Base-by-base conservation (phyloP, 345 rosid genomes). In the Rhizophora apiculata region DNA sequence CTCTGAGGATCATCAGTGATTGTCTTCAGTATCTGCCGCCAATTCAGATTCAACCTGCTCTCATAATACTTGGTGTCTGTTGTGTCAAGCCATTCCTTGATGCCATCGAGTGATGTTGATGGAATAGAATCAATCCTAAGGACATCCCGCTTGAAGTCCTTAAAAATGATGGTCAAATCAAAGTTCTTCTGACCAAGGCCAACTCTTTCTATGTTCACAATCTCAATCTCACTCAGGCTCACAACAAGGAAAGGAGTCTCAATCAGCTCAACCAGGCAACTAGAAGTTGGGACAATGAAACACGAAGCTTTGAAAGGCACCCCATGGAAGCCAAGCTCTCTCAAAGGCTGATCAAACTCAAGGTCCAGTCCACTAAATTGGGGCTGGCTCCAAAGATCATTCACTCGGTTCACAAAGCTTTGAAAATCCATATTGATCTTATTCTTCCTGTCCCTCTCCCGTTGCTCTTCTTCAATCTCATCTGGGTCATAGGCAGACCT, bases 401-500 rank as follows among this genome's bases (percentile, higher is more conserved):
- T 93, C 32, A 87, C 88, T 63, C 92, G 82, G 72, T 81, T 90
- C 61, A 86, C 96, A 76, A 90, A 93, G 80, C 70, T 84, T 66
- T 86, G 85, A 65, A 89, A 93, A 65, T 87, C 98, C 88, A 84
- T 82, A 72, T 90, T 90, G 79, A 90, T 87, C 82, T 93, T 89
- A 74, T 88, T 90, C 76, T 93, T 90, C 78, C 96, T 82, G n/a
- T 79, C 90, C 20, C 98, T 87, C 78, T 93, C 97, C 64, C 97
- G 69, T 65, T 93, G 95, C 72, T 93, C 98, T 78, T 90, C 98
- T 64, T 90, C 93, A 64, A 93, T 84, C 83, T 90, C 98, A 74
- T 90, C 98, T 11, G 97, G 98, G 64, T 93, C 98, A 79, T 93
- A 87, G 24, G 92, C 93, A 65, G 98, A 90, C 76, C 96, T 86